Base-by-base conservation (phyloP, 2,329 filamentous ascomycete genomes). In the Fusarium duplospermum region DNA sequence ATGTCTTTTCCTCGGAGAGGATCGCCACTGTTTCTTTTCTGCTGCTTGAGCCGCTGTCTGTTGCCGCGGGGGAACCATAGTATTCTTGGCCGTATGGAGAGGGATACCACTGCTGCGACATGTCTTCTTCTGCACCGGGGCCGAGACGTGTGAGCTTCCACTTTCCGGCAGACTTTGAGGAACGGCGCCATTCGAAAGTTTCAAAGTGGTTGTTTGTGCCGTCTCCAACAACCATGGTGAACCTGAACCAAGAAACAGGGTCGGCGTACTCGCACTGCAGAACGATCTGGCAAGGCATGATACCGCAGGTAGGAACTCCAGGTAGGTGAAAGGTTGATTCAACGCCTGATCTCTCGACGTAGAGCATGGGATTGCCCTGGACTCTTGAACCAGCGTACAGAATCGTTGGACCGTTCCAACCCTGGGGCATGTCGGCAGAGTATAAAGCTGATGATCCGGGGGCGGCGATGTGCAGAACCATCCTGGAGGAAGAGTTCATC, bases 121-220 rank as follows among this genome's bases (percentile, higher is more conserved):
- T 50, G 24, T 29, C 45, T 29, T 50, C 45, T 3, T 50, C 45
- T 50, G 16, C 45, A 33, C 27, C 27, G 47, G 50, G 50, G 10
- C 74, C 67, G 0, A 75, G 31, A 0, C 70, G 72, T 1, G 70
- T 36, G 0, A 76, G 74, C 13, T 76, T 69, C 74, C 74, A 76
- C 1, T 67, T 66, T 10, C 45, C 45, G 9, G 45, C 45, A 50
- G 66, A 57, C 57, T 62, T 63, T 6, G 67, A 36, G 1, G 73
- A 69, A 2, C 31, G n/a, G 0, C 61, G 54, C 73, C 73, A 76
- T 10, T 76, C 73, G 0, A 76, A 76, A 0, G 54, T 50, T 29
- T 76, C 70, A 13, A 63, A 65, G 7, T 64, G 40, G 1, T 56
- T 38, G 24, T 31, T 45, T 1, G 24, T 56, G 1, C 67, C 70